Evolutionary conservation across 495 filamentous ascomycete species (phyloP).

Genomic region (Talaromyces ruber): DNA sequence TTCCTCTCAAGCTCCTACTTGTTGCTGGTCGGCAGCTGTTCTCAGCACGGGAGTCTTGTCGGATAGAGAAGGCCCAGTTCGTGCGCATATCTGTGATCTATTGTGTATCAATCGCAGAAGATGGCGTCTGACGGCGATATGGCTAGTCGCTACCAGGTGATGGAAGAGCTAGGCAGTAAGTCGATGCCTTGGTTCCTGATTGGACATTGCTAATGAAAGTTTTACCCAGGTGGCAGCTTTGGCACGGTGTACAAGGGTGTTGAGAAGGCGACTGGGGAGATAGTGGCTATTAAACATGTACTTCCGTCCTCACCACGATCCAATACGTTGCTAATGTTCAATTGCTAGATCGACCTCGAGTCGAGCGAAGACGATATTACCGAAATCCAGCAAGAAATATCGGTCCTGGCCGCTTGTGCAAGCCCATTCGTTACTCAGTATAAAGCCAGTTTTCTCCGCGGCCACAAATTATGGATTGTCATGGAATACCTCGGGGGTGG

Average conservation of each 20-base stretch:
- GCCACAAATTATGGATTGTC: slow-evolving; percentile 96
- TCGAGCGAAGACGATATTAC: slow-evolving; percentile 96
- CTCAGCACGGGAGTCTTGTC: background rate
- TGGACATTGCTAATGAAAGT: slow-evolving; percentile 11
- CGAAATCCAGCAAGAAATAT: slow-evolving; percentile 97
- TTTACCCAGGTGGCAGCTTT: slow-evolving; percentile 72
- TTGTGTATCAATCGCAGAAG: slow-evolving; percentile 6
- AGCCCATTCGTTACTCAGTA: slow-evolving; percentile 94
- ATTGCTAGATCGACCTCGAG: slow-evolving; percentile 87
- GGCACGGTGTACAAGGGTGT: slow-evolving; percentile 95
- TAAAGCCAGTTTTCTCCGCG: slow-evolving; percentile 88
- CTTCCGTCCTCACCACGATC: slow-evolving; percentile 12
- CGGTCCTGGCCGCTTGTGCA: slow-evolving; percentile 86
- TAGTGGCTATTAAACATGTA: slow-evolving; percentile 89
- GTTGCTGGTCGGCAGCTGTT: background rate
- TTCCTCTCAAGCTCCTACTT: background rate
- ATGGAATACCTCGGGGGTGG: slow-evolving; percentile 97
- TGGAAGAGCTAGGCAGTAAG: slow-evolving; percentile 90
- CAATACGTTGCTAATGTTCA: background rate
- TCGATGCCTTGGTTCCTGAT: slow-evolving; percentile 13
- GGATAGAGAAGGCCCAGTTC: background rate
- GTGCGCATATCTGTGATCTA: background rate
- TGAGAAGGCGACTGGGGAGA: slow-evolving; percentile 73
- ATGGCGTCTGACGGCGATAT: slow-evolving; percentile 56
- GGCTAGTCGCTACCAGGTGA: slow-evolving; percentile 75